Percentiles rank a stretch among this genome's conserved stretches.
Evolutionary conservation across 345 rosid species (phyloP).

Genomic region (Hypericum perforatum): DNA sequence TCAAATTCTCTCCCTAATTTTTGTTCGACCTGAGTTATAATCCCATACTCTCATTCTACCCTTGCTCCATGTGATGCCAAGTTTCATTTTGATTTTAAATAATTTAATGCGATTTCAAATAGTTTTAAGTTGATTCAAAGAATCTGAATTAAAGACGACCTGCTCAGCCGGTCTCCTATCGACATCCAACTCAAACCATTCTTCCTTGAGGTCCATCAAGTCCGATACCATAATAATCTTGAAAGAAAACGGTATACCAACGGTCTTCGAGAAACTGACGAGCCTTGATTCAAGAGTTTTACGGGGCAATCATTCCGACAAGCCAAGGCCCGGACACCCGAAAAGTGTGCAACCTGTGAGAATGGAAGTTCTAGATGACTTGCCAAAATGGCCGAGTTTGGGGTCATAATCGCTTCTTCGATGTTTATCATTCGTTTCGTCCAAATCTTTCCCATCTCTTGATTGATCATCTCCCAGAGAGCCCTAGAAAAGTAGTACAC

Average conservation of each 20-base stretch:
- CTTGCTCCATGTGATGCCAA: too few species aligned
- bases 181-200: slow-evolving; percentile 18
- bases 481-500: slow-evolving; percentile 34
- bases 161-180: too few species aligned
- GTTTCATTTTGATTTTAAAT: too few species aligned
- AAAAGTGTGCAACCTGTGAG: slow-evolving; percentile 21
- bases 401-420: slow-evolving; percentile 11
- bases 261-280: slow-evolving; percentile 23
- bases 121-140: too few species aligned
- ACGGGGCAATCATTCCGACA: slow-evolving; percentile 15
- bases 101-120: too few species aligned
- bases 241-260: slow-evolving; percentile 32
- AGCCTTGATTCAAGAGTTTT: slow-evolving; percentile 40
- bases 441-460: slow-evolving; percentile 22
- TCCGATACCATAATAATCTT: slow-evolving; percentile 26
- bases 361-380: slow-evolving; percentile 28
- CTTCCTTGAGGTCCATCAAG: slow-evolving; percentile 32
- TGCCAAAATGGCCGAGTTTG: slow-evolving; percentile 12
- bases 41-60: too few species aligned
- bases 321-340: slow-evolving; percentile 40
- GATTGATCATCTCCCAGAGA: slow-evolving; percentile 36
- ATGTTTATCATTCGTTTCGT: slow-evolving; percentile 5
- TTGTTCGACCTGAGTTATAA: too few species aligned
- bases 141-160: too few species aligned
- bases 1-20: too few species aligned